Conservation (phyloP, 352 stramenopile genomes). For the Phytophthora kernoviae region DNA sequence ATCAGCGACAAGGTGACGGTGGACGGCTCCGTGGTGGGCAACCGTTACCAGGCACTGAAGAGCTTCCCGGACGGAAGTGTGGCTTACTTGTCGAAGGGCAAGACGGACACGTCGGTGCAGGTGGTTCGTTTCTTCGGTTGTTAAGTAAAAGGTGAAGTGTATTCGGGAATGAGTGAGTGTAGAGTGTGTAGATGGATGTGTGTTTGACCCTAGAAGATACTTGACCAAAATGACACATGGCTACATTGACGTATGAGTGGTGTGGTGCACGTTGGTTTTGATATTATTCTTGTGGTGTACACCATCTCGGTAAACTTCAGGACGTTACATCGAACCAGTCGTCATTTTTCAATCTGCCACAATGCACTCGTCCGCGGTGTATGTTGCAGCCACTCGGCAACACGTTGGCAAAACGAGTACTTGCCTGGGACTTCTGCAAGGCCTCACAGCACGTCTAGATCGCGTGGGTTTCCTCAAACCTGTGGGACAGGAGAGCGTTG, state of each 20-base stretch:
- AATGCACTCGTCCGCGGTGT: conserved; percentile 39
- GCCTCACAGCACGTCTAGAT: conserved; percentile 92
- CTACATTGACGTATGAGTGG: not conserved
- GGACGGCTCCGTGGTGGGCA: conserved; percentile 49
- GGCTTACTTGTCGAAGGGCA: conserved; percentile 56
- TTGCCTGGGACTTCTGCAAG: conserved; percentile 93
- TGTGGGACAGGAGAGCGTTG: conserved; percentile 93
- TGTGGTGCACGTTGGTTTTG: conserved; percentile 5
- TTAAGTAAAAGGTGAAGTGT: conserved; percentile 18
- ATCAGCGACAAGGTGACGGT: conserved; percentile 55
- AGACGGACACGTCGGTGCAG: conserved; percentile 40
- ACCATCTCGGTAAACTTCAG: conserved; percentile 7
- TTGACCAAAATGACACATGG: conserved; percentile 4
- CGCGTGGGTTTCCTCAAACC: conserved; percentile 94
- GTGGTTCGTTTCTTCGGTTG: conserved; percentile 48
- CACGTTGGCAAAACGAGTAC: conserved; percentile 93
- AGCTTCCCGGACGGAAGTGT: conserved; percentile 54
- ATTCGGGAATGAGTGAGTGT: conserved; percentile 13
- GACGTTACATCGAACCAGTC: conserved; percentile 1
- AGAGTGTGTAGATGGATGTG: conserved; percentile 1
- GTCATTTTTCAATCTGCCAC: conserved; percentile 5
- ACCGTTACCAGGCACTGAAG: conserved; percentile 69
- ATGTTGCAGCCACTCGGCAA: conserved; percentile 88
- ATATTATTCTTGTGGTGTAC: conserved; percentile 10
- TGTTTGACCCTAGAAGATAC: conserved; percentile 8